phyloP scores from a whole-genome alignment of 2,329 filamentous ascomycete species.

The Phialophora verrucosa region DNA sequence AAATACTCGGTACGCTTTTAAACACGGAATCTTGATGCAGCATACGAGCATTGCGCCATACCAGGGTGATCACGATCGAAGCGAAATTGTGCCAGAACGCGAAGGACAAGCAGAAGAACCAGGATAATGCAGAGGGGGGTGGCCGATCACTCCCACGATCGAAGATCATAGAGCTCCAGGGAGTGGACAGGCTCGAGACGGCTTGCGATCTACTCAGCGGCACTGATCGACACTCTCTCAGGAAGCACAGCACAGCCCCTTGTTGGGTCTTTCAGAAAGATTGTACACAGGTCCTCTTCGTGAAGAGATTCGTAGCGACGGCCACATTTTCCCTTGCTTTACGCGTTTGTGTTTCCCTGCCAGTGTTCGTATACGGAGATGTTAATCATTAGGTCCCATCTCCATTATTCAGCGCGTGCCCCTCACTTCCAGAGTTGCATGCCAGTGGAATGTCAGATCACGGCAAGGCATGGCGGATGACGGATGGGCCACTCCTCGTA shows the following conservation, averaged over 20 bases:
- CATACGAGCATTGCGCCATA: background rate
- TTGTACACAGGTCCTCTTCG: background rate
- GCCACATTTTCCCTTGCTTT: background rate
- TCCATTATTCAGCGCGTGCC: slow-evolving; percentile 4
- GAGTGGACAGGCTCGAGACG: background rate
- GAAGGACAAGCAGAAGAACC: slow-evolving; percentile 3
- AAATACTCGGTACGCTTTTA: background rate
- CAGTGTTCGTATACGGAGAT: background rate
- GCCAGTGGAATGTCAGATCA: background rate
- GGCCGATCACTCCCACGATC: slow-evolving; percentile 22
- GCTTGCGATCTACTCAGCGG: background rate
- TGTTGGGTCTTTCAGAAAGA: background rate
- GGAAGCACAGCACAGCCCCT: background rate
- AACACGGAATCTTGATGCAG: background rate
- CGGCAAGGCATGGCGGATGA: background rate
- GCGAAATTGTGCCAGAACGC: background rate
- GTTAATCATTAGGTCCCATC: background rate
- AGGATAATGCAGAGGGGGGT: slow-evolving; percentile 2
- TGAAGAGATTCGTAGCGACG: background rate
- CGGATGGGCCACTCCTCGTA: background rate
- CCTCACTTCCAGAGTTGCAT: background rate
- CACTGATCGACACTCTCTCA: background rate
- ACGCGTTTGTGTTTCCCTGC: background rate
- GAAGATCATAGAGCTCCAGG: slow-evolving; percentile 21
- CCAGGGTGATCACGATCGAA: background rate